Evolutionary conservation across 2,329 filamentous ascomycete genomes (phyloP).

Genomic region (Dothistroma septosporum): DNA sequence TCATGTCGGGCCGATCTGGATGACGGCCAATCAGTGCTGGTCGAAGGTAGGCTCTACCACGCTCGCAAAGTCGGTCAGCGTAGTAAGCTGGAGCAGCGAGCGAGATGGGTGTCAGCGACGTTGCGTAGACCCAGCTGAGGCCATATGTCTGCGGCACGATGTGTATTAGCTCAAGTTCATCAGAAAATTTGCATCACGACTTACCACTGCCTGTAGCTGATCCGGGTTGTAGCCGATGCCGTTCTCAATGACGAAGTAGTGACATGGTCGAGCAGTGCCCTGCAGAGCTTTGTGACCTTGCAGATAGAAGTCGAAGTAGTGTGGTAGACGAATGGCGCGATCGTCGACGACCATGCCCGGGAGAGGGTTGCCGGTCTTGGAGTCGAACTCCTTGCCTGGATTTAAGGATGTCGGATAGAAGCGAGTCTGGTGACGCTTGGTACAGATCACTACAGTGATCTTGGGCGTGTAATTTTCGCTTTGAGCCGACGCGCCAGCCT

Average conservation of each 20-base stretch:
- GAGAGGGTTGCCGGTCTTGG: constrained; percentile 7
- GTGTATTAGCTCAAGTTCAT: constrained; percentile 30
- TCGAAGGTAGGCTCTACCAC: constrained; percentile 2
- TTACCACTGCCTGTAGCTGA: constrained; percentile 15
- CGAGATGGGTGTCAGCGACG: constrained; percentile 30
- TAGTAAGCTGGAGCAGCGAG: constrained; percentile 37
- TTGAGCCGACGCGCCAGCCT: not conserved
- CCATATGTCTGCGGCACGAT: constrained; percentile 10
- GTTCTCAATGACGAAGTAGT: constrained; percentile 60
- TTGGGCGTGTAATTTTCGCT: not conserved
- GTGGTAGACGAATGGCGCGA: not conserved
- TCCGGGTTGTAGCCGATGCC: constrained; percentile 4
- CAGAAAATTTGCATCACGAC: constrained; percentile 20
- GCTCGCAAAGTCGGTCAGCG: constrained; percentile 27
- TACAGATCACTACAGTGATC: constrained; percentile 36
- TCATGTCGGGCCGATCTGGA: not conserved
- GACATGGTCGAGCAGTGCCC: constrained; percentile 73
- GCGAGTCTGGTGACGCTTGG: constrained; percentile 40
- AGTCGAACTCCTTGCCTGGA: not conserved
- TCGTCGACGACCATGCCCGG: constrained; percentile 15
- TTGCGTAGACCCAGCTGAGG: constrained; percentile 34
- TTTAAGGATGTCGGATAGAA: constrained; percentile 33
- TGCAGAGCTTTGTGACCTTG: constrained; percentile 45
- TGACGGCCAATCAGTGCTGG: not conserved
- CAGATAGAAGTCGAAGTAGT: constrained; percentile 16